phyloP scores from a whole-genome alignment of 2,329 filamentous ascomycete species.

The Plenodomus biglobosus region DNA sequence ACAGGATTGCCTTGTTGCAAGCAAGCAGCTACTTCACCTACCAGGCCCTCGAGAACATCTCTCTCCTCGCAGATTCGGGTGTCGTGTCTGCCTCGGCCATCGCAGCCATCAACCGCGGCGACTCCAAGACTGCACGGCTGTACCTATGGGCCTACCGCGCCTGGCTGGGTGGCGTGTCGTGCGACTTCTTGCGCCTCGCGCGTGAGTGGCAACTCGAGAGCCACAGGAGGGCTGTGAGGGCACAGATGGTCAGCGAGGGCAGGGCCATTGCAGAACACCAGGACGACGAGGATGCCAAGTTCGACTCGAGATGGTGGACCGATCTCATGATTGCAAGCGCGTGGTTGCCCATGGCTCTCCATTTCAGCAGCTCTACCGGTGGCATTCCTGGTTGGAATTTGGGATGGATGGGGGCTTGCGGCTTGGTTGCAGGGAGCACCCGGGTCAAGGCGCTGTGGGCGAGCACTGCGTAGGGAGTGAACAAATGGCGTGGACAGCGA shows the following conservation, averaged over 20 bases:
- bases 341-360: conserved; percentile 50
- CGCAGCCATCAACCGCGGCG: conserved; percentile 41
- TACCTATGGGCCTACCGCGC: conserved; percentile 48
- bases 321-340: conserved; percentile 47
- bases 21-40: conserved; percentile 48
- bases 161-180: conserved; percentile 48
- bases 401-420: conserved; percentile 48
- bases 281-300: conserved; percentile 42
- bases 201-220: conserved; percentile 48
- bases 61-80: conserved; percentile 46
- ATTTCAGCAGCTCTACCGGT: conserved; percentile 43
- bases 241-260: conserved; percentile 33
- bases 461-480: conserved; percentile 15
- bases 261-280: conserved; percentile 35
- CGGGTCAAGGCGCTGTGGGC: conserved; percentile 32
- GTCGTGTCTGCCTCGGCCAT: conserved; percentile 43
- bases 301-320: conserved; percentile 47
- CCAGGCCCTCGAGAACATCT: conserved; percentile 50
- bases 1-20: conserved; percentile 46
- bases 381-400: conserved; percentile 50
- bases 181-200: conserved; percentile 48
- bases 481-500: no score
- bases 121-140: conserved; percentile 38
- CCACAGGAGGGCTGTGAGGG: conserved; percentile 32
- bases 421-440: conserved; percentile 44